Percentiles rank a stretch among this genome's conserved stretches.
Evolutionary conservation across 129 eudicot species (phyloP).

Genomic region (Tagetes patula): DNA sequence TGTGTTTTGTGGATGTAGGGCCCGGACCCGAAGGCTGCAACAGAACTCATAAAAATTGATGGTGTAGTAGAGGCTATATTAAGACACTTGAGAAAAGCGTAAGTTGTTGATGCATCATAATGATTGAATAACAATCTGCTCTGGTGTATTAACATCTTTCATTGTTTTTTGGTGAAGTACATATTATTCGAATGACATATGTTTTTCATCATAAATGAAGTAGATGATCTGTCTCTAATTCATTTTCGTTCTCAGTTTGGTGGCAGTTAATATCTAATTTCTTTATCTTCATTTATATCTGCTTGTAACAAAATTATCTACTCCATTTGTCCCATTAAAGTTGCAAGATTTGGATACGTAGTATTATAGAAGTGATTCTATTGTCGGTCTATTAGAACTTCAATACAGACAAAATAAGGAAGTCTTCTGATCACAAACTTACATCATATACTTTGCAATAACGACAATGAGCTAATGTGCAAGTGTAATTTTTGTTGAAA

Average conservation of each 20-base stretch:
- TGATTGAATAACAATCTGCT: background rate
- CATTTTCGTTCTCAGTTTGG: background rate
- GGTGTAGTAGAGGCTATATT: conserved; percentile 85
- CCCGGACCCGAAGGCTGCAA: conserved; percentile 86
- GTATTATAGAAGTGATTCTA: background rate
- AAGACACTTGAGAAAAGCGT: conserved; percentile 82
- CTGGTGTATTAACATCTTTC: background rate
- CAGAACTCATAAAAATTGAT: conserved; percentile 72
- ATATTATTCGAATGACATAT: background rate
- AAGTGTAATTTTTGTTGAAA: no score
- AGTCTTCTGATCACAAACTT: background rate
- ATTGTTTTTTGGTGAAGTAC: background rate
- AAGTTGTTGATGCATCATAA: conserved; percentile 32
- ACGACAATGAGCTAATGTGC: no score
- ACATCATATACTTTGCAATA: no score
- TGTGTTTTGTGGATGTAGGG: conserved; percentile 58
- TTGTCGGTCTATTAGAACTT: background rate
- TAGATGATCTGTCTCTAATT: background rate
- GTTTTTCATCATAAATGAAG: background rate
- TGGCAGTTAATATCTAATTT: background rate
- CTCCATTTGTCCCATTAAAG: background rate
- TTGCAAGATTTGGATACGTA: no score
- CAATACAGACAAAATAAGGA: background rate
- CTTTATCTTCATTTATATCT: background rate
- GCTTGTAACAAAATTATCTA: background rate